phyloP scores from a whole-genome alignment of 306 rosid genomes.

The Canavalia ensiformis region DNA sequence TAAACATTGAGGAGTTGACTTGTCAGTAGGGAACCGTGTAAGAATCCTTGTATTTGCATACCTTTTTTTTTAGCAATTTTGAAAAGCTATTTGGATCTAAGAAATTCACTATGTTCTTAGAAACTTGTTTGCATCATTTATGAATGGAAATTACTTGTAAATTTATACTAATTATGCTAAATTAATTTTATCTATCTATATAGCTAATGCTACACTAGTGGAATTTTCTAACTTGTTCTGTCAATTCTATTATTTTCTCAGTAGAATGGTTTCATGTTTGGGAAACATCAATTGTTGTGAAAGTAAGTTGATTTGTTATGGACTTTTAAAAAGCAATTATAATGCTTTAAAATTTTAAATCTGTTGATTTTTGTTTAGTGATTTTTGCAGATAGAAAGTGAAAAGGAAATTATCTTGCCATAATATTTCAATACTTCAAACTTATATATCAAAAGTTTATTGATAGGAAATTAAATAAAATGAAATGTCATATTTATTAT shows the following conservation, averaged over 20 bases:
- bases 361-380: not conserved
- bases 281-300: slow-evolving; percentile 45
- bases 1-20: slow-evolving; percentile 42
- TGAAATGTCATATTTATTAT: too few relatives aligned
- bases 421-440: too few relatives aligned
- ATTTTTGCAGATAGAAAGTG: not conserved
- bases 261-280: slow-evolving; percentile 62
- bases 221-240: slow-evolving; percentile 40
- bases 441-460: too few relatives aligned
- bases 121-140: slow-evolving; percentile 51
- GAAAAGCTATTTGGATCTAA: slow-evolving; percentile 26
- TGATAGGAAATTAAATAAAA: too few relatives aligned
- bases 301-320: slow-evolving; percentile 55
- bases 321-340: not conserved
- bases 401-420: not conserved
- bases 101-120: too few relatives aligned
- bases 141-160: slow-evolving; percentile 46
- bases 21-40: slow-evolving; percentile 62
- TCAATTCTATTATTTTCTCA: slow-evolving; percentile 44
- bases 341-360: slow-evolving; percentile 6
- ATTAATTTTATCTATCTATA: not conserved
- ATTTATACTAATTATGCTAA: slow-evolving; percentile 15
- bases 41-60: slow-evolving; percentile 32
- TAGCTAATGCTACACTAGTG: not conserved
- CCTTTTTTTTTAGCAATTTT: not conserved